A percentile compares a stretch with the other conserved stretches of the same genome.
phyloP scores from a whole-genome alignment of 163 green algal species.

The Scenedesmus sp. region DNA sequence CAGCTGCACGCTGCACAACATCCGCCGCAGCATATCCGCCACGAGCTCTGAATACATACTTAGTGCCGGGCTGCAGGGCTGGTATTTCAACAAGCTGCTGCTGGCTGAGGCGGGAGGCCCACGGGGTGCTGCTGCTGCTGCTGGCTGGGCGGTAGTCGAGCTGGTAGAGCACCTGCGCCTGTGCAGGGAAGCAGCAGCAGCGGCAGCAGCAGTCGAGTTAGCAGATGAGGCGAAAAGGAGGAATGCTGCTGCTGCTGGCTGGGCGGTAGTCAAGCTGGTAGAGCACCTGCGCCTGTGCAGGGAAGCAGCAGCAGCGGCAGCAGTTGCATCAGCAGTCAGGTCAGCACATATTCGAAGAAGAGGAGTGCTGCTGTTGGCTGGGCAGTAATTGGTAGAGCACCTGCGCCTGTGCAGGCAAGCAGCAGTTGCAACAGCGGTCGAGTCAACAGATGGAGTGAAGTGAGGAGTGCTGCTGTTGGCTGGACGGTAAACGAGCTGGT shows the following conservation, averaged over 20 bases:
- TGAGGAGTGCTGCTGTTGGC: background rate
- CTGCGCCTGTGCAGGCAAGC: background rate
- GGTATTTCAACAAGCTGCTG: background rate
- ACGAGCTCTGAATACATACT: slow-evolving; percentile 18
- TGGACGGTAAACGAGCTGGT: slow-evolving; percentile 23
- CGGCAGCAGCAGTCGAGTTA: background rate
- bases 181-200: background rate
- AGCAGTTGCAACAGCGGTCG: background rate
- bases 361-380: background rate
- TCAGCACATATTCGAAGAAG: background rate
- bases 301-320: background rate
- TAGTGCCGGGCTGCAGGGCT: slow-evolving; percentile 15
- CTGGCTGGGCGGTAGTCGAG: slow-evolving; percentile 24
- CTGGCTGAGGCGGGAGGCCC: background rate
- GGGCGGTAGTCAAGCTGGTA: slow-evolving; percentile 36
- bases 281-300: background rate
- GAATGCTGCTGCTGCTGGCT: slow-evolving; percentile 19
- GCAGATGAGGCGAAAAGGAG: background rate
- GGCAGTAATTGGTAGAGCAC: slow-evolving; percentile 25
- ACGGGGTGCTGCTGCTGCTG: background rate
- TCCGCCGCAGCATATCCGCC: background rate
- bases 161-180: slow-evolving; percentile 39
- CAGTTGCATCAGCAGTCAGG: background rate
- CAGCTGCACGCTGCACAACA: background rate
- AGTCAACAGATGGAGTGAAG: background rate